phyloP scores from a whole-genome alignment of 225 moss, liverwort and hornwort species.

The Bryum argenteum region DNA sequence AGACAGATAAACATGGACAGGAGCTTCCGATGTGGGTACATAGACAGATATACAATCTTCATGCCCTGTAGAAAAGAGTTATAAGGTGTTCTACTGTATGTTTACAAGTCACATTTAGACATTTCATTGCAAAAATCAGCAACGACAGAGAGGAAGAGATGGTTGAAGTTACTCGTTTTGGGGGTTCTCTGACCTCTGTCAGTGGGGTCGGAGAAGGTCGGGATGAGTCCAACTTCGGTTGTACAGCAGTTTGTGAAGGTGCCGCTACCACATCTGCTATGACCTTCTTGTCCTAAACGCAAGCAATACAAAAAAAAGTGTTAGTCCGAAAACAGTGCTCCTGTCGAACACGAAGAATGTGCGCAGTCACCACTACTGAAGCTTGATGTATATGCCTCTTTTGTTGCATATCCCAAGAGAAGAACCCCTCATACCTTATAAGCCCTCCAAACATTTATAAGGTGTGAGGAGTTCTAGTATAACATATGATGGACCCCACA shows the following conservation, averaged over 20 bases:
- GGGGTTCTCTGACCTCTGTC: conserved; percentile 25
- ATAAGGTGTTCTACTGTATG: too few relatives aligned
- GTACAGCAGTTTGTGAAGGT: conserved; percentile 74
- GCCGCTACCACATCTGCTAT: conserved; percentile 43
- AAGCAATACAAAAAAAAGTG: conserved; percentile 15
- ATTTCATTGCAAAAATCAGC: conserved; percentile 9
- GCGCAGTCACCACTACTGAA: too few relatives aligned
- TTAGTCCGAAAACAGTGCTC: neutral
- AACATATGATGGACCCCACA: too few relatives aligned
- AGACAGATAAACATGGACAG: too few relatives aligned
- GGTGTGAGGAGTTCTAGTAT: too few relatives aligned
- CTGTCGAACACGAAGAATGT: conserved; percentile 13
- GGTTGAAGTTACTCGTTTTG: conserved; percentile 31
- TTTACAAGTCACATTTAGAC: neutral
- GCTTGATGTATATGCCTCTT: conserved; percentile 11
- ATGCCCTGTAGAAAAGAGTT: neutral
- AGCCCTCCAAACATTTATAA: too few relatives aligned
- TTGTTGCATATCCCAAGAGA: too few relatives aligned
- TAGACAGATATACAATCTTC: neutral
- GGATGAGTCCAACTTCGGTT: too few relatives aligned
- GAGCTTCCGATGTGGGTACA: too few relatives aligned
- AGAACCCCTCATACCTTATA: too few relatives aligned
- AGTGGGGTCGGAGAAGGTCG: conserved; percentile 19
- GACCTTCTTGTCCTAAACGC: conserved; percentile 47
- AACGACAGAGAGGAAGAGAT: conserved; percentile 21